These are phyloP conservation scores for Pleurotus pulmonarius DNA, from an alignment of 768 basidiomycete species.

Conservation along the genomic window DNA sequence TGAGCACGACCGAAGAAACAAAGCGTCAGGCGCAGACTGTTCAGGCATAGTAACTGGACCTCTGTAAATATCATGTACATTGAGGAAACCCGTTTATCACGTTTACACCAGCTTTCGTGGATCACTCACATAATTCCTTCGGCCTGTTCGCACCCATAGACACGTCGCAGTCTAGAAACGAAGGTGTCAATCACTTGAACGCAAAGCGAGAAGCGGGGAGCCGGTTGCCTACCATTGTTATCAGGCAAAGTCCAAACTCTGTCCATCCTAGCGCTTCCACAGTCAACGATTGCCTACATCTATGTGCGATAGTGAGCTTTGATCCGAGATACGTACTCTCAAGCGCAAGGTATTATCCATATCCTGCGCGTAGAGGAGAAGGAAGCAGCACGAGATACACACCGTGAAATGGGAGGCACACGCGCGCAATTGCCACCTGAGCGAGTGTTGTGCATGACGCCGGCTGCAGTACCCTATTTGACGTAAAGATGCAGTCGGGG, in stretches of 20 bases:
- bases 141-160: constrained; percentile 11
- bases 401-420: constrained; percentile 50
- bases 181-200: no score
- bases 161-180: constrained; percentile 10
- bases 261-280: constrained; percentile 77
- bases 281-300: constrained; percentile 70
- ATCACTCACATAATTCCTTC: constrained; percentile 21
- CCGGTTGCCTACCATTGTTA: constrained; percentile 54
- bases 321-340: constrained; percentile 1
- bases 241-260: constrained; percentile 58
- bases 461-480: constrained; percentile 60
- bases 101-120: constrained; percentile 9
- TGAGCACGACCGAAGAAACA: not conserved
- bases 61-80: not conserved
- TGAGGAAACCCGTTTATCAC: not conserved
- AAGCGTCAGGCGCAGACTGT: not conserved
- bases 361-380: constrained; percentile 7
- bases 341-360: not conserved
- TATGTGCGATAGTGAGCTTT: constrained; percentile 19
- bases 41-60: constrained; percentile 8
- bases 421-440: constrained; percentile 56
- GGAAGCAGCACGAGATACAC: constrained; percentile 13
- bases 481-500: not conserved
- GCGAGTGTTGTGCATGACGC: constrained; percentile 64
- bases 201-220: constrained; percentile 25